Conservation (phyloP, 2,329 filamentous ascomycete species). For the Lachnellula occidentalis region DNA sequence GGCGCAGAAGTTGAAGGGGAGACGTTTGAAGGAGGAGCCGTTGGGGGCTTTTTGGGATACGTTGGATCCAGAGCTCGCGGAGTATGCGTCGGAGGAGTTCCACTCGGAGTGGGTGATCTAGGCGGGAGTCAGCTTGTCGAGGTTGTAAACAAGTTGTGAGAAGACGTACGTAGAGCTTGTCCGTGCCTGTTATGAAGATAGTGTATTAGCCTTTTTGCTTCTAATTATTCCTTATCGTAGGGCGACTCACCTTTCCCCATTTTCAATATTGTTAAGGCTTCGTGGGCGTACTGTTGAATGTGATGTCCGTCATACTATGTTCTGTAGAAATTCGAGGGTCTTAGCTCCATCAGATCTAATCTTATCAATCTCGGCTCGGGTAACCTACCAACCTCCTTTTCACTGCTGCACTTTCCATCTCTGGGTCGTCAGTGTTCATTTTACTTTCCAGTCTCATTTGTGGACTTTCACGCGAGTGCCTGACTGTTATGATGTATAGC, state of each 20-base stretch:
- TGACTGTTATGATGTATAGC: too few species aligned
- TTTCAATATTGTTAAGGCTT: constrained; percentile 4
- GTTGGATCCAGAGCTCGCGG: constrained; percentile 69
- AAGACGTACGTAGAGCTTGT: constrained; percentile 42
- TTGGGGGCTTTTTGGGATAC: constrained; percentile 53
- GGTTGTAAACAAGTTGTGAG: not conserved
- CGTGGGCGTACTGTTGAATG: not conserved
- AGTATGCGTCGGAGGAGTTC: constrained; percentile 85
- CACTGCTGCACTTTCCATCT: too few species aligned
- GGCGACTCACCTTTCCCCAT: constrained; percentile 28
- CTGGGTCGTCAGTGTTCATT: too few species aligned
- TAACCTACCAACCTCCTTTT: too few species aligned
- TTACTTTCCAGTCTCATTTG: too few species aligned
- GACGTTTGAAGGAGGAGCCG: constrained; percentile 70
- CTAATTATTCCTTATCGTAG: not conserved
- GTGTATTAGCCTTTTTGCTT: not conserved
- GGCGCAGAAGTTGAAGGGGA: constrained; percentile 98
- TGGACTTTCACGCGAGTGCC: too few species aligned
- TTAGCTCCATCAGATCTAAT: constrained; percentile 1
- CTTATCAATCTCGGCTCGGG: not conserved
- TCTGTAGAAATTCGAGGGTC: not conserved
- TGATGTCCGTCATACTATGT: not conserved
- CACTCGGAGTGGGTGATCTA: constrained; percentile 97
- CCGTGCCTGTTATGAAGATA: constrained; percentile 36
- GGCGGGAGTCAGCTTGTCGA: constrained; percentile 2